Conservation (phyloP, 73 alveolate genomes). For the Paramecium biaurelia region DNA sequence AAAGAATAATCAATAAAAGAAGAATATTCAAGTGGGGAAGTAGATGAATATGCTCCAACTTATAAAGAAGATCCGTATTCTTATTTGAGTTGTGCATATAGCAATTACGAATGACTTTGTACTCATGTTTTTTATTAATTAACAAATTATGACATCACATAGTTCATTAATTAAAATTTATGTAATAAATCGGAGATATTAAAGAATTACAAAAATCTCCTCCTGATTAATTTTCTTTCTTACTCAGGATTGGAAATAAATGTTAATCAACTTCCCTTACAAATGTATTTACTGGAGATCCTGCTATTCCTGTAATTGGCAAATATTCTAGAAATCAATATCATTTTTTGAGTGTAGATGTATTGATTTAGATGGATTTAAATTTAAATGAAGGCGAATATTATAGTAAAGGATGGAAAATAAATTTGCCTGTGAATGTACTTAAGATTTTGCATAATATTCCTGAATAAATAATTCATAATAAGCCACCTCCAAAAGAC, state of each 20-base stretch:
- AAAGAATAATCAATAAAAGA: not conserved
- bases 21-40: not conserved
- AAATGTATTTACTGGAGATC: slow-evolving; percentile 23
- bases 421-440: not conserved
- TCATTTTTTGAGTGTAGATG: slow-evolving; percentile 35
- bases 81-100: not conserved
- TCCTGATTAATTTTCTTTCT: slow-evolving; percentile 1
- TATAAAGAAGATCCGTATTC: not conserved
- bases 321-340: slow-evolving; percentile 34
- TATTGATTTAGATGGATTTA: not conserved
- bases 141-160: slow-evolving; percentile 11
- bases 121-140: not conserved
- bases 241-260: not conserved
- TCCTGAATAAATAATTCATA: slow-evolving; percentile 35
- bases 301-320: slow-evolving; percentile 4
- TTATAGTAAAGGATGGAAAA: not conserved
- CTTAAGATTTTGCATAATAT: not conserved
- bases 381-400: not conserved
- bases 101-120: not conserved
- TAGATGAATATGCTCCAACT: not conserved
- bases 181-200: not conserved
- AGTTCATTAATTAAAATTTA: not conserved
- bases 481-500: slow-evolving; percentile 42
- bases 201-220: not conserved
- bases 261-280: not conserved